These are phyloP conservation scores for Tilletia indica DNA, from an alignment of 1,284 basidiomycete genomes.

Conservation along the genomic window DNA sequence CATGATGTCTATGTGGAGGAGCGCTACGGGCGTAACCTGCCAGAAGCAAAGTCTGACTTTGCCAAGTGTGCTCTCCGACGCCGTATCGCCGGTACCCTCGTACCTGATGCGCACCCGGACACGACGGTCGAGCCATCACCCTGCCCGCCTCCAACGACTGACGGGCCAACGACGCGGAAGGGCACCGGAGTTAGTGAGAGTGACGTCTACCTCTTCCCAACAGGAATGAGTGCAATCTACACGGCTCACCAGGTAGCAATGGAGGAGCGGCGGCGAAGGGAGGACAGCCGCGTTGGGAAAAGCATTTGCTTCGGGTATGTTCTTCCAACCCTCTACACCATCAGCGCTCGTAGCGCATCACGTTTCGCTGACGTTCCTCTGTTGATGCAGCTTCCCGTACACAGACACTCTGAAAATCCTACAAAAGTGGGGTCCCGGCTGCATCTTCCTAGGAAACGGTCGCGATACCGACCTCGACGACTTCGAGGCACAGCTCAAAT, in stretches of 20 bases:
- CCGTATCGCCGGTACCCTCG: slow-evolving; percentile 81
- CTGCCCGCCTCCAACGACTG: slow-evolving; percentile 10
- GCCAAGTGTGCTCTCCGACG: slow-evolving; percentile 83
- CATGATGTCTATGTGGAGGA: slow-evolving; percentile 74
- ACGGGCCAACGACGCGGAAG: slow-evolving; percentile 21
- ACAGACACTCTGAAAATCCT: slow-evolving; percentile 95
- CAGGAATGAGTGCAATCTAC: slow-evolving; percentile 93
- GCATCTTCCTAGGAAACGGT: slow-evolving; percentile 83
- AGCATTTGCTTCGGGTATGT: slow-evolving; percentile 74
- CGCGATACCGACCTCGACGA: slow-evolving; percentile 72
- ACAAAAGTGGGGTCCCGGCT: slow-evolving; percentile 95
- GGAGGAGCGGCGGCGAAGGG: slow-evolving; percentile 25
- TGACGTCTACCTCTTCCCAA: slow-evolving; percentile 82
- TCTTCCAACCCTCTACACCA: background rate
- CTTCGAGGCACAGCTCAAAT: slow-evolving; percentile 67
- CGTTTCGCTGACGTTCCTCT: background rate
- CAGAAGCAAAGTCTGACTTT: slow-evolving; percentile 68
- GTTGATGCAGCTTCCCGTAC: slow-evolving; percentile 71
- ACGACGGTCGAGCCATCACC: slow-evolving; percentile 22
- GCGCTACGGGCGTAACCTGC: slow-evolving; percentile 89
- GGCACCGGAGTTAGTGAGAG: slow-evolving; percentile 62
- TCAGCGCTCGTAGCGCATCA: background rate
- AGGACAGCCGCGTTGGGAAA: slow-evolving; percentile 63
- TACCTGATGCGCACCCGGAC: slow-evolving; percentile 33
- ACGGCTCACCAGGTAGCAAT: slow-evolving; percentile 69